phyloP scores from a whole-genome alignment of 768 basidiomycete genomes.

The Mycena galericulata region DNA sequence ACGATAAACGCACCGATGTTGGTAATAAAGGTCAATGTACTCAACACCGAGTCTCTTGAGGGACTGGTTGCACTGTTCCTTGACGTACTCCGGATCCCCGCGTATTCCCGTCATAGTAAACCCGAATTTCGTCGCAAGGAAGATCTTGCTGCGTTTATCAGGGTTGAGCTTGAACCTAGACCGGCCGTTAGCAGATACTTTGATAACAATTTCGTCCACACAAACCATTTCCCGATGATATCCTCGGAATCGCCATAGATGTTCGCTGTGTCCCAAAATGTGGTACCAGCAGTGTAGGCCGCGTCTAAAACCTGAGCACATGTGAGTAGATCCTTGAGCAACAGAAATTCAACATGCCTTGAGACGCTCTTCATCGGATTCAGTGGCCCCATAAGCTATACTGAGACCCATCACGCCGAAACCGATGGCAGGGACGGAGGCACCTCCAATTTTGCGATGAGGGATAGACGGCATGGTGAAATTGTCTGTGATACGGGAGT shows the following conservation, averaged over 20 bases:
- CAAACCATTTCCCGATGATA: conserved; percentile 45
- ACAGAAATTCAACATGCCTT: conserved; percentile 50
- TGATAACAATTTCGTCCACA: too few relatives aligned
- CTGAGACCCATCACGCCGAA: conserved; percentile 62
- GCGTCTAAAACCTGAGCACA: conserved; percentile 52
- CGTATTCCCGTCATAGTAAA: conserved; percentile 21
- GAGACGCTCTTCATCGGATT: conserved; percentile 59
- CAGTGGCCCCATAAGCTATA: conserved; percentile 50
- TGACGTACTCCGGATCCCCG: conserved; percentile 48
- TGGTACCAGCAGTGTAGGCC: conserved; percentile 51
- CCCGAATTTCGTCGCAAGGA: conserved; percentile 30
- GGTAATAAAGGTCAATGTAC: conserved; percentile 48
- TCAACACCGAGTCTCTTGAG: conserved; percentile 41
- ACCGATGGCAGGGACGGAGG: conserved; percentile 53
- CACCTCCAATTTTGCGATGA: conserved; percentile 44
- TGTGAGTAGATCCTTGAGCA: background rate
- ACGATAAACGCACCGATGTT: conserved; percentile 15
- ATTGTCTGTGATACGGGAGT: too few relatives aligned
- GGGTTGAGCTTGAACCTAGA: conserved; percentile 34
- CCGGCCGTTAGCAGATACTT: too few relatives aligned
- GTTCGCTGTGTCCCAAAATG: conserved; percentile 58
- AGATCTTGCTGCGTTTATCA: conserved; percentile 26
- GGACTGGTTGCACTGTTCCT: conserved; percentile 42
- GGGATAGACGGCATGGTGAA: conserved; percentile 25
- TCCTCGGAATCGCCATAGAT: conserved; percentile 54